phyloP scores from a whole-genome alignment of 148 eudicot genomes.

The Polygonum maritimum region DNA sequence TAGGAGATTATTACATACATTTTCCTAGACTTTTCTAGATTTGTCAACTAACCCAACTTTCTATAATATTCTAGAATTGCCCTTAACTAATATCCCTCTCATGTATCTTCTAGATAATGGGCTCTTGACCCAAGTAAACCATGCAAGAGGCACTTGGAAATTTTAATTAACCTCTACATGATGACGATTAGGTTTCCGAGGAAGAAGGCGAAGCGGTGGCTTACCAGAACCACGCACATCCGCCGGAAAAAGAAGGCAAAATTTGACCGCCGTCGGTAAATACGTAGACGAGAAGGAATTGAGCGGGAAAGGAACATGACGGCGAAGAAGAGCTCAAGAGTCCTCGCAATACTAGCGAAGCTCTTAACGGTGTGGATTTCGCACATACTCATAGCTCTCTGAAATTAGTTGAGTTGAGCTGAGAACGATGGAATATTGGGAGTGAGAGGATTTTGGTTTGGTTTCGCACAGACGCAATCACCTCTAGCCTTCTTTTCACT shows the following conservation, averaged over 20 bases:
- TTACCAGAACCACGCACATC: conserved; percentile 18
- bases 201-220: conserved; percentile 42
- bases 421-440: background rate
- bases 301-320: conserved; percentile 16
- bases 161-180: too few species aligned
- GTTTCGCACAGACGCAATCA: too few species aligned
- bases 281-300: conserved; percentile 19
- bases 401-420: background rate
- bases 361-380: conserved; percentile 20
- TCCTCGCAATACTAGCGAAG: conserved; percentile 18
- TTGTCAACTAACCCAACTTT: too few species aligned
- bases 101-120: too few species aligned
- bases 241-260: conserved; percentile 15
- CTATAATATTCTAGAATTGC: too few species aligned
- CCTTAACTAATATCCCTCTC: too few species aligned
- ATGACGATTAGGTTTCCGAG: conserved; percentile 50
- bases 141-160: conserved; percentile 68
- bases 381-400: conserved; percentile 18
- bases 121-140: too few species aligned
- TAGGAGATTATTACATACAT: too few species aligned
- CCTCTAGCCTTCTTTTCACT: conserved; percentile 68
- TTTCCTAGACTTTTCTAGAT: too few species aligned
- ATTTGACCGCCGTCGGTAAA: conserved; percentile 16
- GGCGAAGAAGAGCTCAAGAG: conserved; percentile 24
- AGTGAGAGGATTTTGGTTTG: too few species aligned